Conservation (phyloP, 148 eudicot genomes). For the Gaultheria prostrata region DNA sequence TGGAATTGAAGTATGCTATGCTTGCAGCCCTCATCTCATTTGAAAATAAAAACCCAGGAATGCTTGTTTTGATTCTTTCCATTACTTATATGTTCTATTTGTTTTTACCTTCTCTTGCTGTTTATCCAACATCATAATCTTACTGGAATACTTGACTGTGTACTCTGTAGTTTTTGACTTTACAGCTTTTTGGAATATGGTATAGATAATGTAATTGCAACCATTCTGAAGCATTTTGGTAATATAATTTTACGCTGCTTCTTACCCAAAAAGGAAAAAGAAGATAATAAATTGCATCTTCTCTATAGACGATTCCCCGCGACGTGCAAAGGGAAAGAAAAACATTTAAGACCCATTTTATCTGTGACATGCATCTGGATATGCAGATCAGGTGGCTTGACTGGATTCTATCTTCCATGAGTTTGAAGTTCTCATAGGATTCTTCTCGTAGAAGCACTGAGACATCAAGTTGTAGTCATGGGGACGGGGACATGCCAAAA, state of each 20-base stretch:
- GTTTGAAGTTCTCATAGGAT: neutral
- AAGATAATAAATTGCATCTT: neutral
- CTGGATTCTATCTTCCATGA: neutral
- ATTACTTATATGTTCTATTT: neutral
- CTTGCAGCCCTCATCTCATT: neutral
- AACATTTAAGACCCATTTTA: neutral
- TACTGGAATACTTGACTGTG: neutral
- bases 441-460: slow-evolving; percentile 9
- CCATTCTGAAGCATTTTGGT: too few relatives aligned
- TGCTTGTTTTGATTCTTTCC: neutral
- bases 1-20: neutral
- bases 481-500: slow-evolving; percentile 40
- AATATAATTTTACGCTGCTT: too few relatives aligned
- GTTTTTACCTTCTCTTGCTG: neutral
- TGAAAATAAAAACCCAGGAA: too few relatives aligned
- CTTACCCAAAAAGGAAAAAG: neutral
- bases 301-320: neutral
- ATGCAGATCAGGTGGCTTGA: neutral
- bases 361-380: neutral
- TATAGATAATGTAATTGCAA: too few relatives aligned
- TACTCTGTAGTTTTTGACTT: neutral
- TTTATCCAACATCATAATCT: neutral
- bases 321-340: neutral
- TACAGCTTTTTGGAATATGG: neutral
- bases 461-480: neutral